These are phyloP conservation scores for Bidens hawaiensis DNA, from an alignment of 140 eudicot species.

Conservation along the genomic window DNA sequence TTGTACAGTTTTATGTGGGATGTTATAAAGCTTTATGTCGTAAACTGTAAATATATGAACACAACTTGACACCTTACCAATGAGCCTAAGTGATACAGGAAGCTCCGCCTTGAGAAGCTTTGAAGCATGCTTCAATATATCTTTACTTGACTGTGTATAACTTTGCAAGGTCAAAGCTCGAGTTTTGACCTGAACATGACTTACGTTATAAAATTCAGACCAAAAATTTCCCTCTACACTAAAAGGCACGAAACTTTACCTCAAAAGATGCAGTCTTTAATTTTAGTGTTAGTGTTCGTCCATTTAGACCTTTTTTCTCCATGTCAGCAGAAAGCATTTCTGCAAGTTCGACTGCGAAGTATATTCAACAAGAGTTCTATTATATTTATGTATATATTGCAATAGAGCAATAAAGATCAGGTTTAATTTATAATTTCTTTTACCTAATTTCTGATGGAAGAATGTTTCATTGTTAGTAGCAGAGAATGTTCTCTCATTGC, in stretches of 20 bases:
- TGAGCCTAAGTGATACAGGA: conserved; percentile 76
- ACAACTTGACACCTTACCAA: conserved; percentile 45
- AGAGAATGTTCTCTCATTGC: conserved; percentile 91
- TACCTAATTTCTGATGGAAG: conserved; percentile 70
- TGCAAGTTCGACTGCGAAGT: conserved; percentile 75
- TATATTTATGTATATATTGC: neutral
- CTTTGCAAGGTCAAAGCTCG: conserved; percentile 78
- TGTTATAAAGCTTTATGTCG: neutral
- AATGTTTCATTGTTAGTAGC: conserved; percentile 64
- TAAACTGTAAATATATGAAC: neutral
- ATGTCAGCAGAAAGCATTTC: conserved; percentile 87
- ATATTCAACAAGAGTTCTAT: conserved; percentile 4
- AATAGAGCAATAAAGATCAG: neutral
- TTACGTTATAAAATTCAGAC: neutral
- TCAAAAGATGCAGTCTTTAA: conserved; percentile 82
- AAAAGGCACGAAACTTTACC: conserved; percentile 33
- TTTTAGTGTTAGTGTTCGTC: conserved; percentile 85
- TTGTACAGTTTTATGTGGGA: too few relatives aligned
- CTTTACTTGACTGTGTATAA: conserved; percentile 61
- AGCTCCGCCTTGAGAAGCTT: conserved; percentile 92
- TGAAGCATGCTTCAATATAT: conserved; percentile 72
- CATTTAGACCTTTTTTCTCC: conserved; percentile 71
- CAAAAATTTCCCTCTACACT: conserved; percentile 5
- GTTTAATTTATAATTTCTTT: neutral
- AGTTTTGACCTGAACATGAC: conserved; percentile 61